Percentiles rank a stretch among this genome's conserved stretches.
These are phyloP conservation scores for Filosporella fistucella DNA, from an alignment of 495 filamentous ascomycete genomes.

Conservation along the genomic window DNA sequence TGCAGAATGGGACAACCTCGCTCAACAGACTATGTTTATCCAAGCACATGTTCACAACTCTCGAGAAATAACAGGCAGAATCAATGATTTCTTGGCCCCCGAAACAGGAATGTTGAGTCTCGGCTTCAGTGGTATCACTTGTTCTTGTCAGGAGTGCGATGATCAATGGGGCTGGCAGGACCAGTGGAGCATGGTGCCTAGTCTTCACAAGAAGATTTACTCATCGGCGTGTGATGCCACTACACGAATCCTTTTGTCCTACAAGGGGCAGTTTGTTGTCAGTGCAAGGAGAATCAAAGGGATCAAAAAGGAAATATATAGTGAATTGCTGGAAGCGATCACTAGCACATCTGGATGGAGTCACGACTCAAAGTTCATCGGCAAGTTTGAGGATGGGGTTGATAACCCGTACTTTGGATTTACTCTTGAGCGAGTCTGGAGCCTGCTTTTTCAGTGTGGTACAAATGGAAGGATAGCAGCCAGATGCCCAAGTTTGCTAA, in stretches of 20 bases:
- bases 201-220: constrained; percentile 26
- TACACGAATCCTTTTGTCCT: constrained; percentile 26
- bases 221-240: constrained; percentile 15
- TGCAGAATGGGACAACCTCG: constrained; percentile 35
- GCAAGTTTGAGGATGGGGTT: constrained; percentile 14
- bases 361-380: no score
- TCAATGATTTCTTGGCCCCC: constrained; percentile 33
- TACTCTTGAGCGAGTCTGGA: constrained; percentile 38
- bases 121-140: constrained; percentile 27
- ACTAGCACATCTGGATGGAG: background rate
- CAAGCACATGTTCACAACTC: constrained; percentile 38
- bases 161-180: constrained; percentile 34
- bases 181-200: constrained; percentile 23
- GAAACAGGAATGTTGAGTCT: constrained; percentile 37
- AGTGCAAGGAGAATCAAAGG: constrained; percentile 33
- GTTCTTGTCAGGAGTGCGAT: constrained; percentile 28
- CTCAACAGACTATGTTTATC: constrained; percentile 40
- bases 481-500: constrained; percentile 33
- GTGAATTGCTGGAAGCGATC: background rate
- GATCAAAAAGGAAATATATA: constrained; percentile 13
- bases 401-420: constrained; percentile 24
- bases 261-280: constrained; percentile 41
- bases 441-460: constrained; percentile 34
- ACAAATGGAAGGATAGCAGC: constrained; percentile 25
- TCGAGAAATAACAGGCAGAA: constrained; percentile 27